Base-by-base conservation (phyloP, 148 eudicot species). In the Diospyros kaki region DNA sequence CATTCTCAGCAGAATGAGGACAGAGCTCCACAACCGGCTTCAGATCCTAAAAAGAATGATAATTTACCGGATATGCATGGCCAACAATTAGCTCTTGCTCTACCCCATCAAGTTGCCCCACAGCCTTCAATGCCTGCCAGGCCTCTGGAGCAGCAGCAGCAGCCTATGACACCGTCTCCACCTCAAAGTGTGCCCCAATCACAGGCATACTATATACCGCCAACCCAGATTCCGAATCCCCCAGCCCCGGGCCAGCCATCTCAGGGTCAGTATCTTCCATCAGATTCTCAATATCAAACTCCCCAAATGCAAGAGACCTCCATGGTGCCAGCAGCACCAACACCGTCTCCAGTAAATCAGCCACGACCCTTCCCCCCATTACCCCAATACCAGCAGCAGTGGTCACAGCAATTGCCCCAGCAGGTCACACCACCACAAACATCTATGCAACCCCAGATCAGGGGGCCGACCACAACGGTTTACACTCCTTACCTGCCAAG, bases 21-120 rank as follows among this genome's bases (percentile, higher is more conserved):
- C 66, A 83, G 82, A 80, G 51, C 86, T 81, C 67, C 88, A 38
- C 69, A 82, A 42, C 84, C 89, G 13, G 83, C 77, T 68, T 70
- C 90, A 46, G 89, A 87, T 55, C 59, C 87, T 4, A 86, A 86
- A 73, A 88, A 80, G 76, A 65, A 59, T 45, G 99, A 95, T 6
- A 86, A 84, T 68, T 69, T 77, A 18, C 82, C 91, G 28, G 97
- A 89, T 64, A 53, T 74, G 44, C 94, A 83, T 61, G 84, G 81
- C 67, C 90, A 90, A 78, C 97, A 90, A 83, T 72, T 94, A 59
- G 97, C 98, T 73, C 89, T 92, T 68, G 97, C 89, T 51, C 70
- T 88, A 45, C 91, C 92, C 48, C 84, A 82, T 77, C 97, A 86
- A 77, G 76, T 90, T 54, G 73, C 88, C 71, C 81, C 84, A 14